A percentile compares a stretch with the other conserved stretches of the same genome.
These are phyloP conservation scores for Cylindrodendrum hubeiense DNA, from an alignment of 2,329 filamentous ascomycete species.

Conservation along the genomic window DNA sequence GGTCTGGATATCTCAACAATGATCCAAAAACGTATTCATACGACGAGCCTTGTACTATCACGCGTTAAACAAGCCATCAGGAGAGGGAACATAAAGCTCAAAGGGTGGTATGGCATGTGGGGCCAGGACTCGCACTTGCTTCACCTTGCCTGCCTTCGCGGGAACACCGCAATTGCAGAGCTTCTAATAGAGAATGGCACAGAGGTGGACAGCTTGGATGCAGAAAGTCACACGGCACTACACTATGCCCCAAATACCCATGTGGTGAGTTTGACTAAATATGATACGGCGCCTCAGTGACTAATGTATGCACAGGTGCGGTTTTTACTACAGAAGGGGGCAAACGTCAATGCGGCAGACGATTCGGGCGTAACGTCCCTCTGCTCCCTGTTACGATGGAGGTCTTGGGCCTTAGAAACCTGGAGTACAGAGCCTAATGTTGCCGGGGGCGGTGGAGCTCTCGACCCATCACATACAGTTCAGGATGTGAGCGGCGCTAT, in stretches of 20 bases:
- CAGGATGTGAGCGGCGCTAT: slow-evolving; percentile 29
- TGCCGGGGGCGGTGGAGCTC: slow-evolving; percentile 17
- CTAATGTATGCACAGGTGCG: not conserved
- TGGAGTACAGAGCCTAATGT: slow-evolving; percentile 24
- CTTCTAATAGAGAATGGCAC: slow-evolving; percentile 22
- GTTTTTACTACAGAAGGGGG: not conserved
- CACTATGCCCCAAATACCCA: slow-evolving; percentile 30
- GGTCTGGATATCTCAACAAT: slow-evolving; percentile 11
- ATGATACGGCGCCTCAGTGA: no score
- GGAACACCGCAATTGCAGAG: slow-evolving; percentile 30
- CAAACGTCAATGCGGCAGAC: slow-evolving; percentile 16
- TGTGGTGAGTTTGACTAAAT: slow-evolving; percentile 25
- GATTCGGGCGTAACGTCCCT: slow-evolving; percentile 23
- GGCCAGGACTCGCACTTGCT: slow-evolving; percentile 24
- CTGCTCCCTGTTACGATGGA: slow-evolving; percentile 28
- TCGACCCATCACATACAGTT: slow-evolving; percentile 16
- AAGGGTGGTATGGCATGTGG: slow-evolving; percentile 16
- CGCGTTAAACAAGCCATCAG: not conserved
- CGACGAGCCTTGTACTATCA: slow-evolving; percentile 13
- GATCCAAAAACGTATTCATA: slow-evolving; percentile 23
- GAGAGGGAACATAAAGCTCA: not conserved
- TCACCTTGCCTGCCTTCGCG: slow-evolving; percentile 34
- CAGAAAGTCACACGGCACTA: slow-evolving; percentile 16
- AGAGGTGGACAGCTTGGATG: slow-evolving; percentile 20
- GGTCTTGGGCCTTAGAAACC: not conserved